These are phyloP conservation scores for Sporisorium iseilematis-ciliati DNA, from an alignment of 1,284 basidiomycete genomes.

Conservation along the genomic window DNA sequence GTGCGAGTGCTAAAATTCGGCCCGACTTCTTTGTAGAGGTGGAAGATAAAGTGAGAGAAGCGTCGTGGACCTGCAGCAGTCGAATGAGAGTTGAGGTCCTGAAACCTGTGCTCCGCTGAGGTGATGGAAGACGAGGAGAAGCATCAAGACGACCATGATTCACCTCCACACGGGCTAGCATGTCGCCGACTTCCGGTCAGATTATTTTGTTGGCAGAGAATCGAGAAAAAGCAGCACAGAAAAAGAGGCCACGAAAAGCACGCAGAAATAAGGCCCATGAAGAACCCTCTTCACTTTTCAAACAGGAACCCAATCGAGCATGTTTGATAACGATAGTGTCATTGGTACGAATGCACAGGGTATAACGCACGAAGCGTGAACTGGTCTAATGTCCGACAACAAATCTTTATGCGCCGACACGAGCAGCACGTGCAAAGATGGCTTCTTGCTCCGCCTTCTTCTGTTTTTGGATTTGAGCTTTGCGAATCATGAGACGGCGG, in stretches of 20 bases:
- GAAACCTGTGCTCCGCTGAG: background rate
- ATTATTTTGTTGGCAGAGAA: background rate
- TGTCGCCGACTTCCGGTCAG: conserved; percentile 13
- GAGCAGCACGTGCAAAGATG: conserved; percentile 57
- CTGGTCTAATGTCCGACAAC: too few species aligned
- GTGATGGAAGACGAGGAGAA: background rate
- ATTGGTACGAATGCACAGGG: conserved; percentile 13
- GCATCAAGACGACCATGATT: background rate
- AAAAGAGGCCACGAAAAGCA: conserved; percentile 5
- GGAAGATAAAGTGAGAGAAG: too few species aligned
- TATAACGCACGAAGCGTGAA: conserved; percentile 23
- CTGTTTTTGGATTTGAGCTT: conserved; percentile 56
- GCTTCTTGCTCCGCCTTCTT: conserved; percentile 58
- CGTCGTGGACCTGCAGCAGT: too few species aligned
- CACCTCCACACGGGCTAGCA: conserved; percentile 27
- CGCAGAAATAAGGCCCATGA: background rate
- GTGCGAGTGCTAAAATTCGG: background rate
- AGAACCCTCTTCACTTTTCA: background rate
- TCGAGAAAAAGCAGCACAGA: background rate
- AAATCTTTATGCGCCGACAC: conserved; percentile 35
- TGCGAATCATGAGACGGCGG: conserved; percentile 58
- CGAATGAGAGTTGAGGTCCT: background rate
- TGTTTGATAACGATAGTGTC: background rate
- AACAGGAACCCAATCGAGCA: background rate
- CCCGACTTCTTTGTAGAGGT: too few species aligned